Evolutionary conservation across 495 filamentous ascomycete species (phyloP).

Genomic region (Aspergillus ostianus): DNA sequence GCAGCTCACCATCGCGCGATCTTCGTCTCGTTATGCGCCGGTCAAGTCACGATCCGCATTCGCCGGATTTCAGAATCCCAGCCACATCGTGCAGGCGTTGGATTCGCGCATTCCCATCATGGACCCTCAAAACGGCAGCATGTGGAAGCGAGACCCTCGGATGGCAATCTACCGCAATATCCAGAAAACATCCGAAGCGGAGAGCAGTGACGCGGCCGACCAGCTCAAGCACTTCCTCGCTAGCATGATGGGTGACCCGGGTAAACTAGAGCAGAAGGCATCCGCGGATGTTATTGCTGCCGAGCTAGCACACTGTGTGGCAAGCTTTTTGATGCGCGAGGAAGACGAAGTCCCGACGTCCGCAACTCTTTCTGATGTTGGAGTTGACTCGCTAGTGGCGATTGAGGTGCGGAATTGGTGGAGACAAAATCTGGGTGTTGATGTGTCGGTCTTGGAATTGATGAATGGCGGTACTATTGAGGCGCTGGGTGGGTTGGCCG

Average conservation of each 20-base stretch:
- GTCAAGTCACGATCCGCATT: too few relatives aligned
- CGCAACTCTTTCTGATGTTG: conserved; percentile 33
- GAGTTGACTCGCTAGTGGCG: conserved; percentile 45
- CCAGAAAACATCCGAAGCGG: too few relatives aligned
- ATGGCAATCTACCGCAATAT: conserved; percentile 30
- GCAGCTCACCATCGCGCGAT: too few relatives aligned
- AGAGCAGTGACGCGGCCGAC: too few relatives aligned
- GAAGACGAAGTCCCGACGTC: conserved; percentile 34
- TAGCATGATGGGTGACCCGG: too few relatives aligned
- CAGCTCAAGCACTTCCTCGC: too few relatives aligned
- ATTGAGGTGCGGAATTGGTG: conserved; percentile 47
- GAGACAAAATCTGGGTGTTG: conserved; percentile 26
- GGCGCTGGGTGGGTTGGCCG: too few relatives aligned
- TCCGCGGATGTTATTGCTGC: too few relatives aligned
- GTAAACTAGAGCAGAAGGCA: too few relatives aligned
- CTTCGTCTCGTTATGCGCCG: too few relatives aligned
- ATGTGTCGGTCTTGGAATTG: conserved; percentile 38
- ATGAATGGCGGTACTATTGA: conserved; percentile 4
- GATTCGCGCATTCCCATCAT: conserved; percentile 6
- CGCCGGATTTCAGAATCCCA: not conserved
- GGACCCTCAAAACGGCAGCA: conserved; percentile 13
- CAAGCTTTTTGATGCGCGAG: conserved; percentile 27
- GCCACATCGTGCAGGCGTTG: conserved; percentile 15
- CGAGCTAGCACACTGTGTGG: not conserved
- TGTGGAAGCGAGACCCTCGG: conserved; percentile 26